Conservation (phyloP, 2,329 filamentous ascomycete species). For the Metarhizium anisopliae region DNA sequence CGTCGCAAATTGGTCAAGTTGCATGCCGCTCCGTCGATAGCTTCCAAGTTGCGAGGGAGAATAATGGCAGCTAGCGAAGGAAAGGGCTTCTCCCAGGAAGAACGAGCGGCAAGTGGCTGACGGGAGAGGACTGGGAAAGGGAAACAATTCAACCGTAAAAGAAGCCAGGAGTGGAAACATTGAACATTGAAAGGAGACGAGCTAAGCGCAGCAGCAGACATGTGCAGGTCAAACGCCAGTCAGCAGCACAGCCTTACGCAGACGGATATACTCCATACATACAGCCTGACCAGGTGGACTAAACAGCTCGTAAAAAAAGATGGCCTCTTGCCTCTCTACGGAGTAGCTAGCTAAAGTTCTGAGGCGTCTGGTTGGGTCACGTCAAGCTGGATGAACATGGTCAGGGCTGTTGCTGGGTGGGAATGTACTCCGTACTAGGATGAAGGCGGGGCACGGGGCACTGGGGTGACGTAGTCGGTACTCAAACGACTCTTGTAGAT, state of each 20-base stretch:
- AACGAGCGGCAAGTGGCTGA: not conserved
- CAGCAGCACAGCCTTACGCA: too few species aligned
- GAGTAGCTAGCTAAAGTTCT: not conserved
- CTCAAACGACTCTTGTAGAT: too few species aligned
- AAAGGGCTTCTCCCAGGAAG: not conserved
- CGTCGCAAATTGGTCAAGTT: not conserved
- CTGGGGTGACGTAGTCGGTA: too few species aligned
- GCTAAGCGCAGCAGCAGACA: not conserved
- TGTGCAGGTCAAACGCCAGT: not conserved
- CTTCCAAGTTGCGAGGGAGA: not conserved
- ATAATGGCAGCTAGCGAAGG: not conserved
- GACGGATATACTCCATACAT: too few species aligned
- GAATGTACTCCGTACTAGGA: too few species aligned
- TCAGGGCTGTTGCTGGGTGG: too few species aligned
- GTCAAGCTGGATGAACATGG: not conserved
- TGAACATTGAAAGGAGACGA: not conserved
- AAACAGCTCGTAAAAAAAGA: not conserved
- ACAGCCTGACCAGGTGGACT: not conserved
- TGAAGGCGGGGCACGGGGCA: too few species aligned
- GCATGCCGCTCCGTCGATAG: not conserved
- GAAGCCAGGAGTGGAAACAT: not conserved
- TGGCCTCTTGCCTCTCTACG: not conserved
- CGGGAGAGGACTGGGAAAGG: not conserved
- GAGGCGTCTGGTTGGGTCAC: not conserved
- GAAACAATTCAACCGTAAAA: not conserved